Evolutionary conservation across 1,284 basidiomycete genomes (phyloP), one percentile per base, ranked within the genome.

Genomic region (Coriolopsis trogii): DNA sequence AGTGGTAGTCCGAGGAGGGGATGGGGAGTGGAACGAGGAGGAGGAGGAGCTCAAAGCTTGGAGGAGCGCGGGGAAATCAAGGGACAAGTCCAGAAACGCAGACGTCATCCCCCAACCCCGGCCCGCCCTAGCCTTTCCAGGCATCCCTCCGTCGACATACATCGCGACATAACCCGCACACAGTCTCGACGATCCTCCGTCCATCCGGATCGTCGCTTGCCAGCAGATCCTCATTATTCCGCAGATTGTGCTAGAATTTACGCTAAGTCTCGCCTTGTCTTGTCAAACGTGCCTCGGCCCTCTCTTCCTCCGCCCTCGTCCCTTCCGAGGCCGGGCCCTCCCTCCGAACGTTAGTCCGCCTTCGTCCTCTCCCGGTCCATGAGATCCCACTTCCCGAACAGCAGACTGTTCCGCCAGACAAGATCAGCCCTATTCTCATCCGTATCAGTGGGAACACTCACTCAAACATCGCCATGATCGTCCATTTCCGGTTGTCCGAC

Each of bases 401-500:
- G 53, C 9, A 76, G 62, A 54, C 79, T 81, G 46, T 37, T 43
- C 38, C 37, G 29, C 10, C 7, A 24, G 15, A n/a, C 40, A 40
- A 16, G 51, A 55, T 37, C 48, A 49, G 53, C 45, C 59, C 47
- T 23, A 30, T 29, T 26, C 6, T 21, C 26, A 43, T 26, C 18
- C 23, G 38, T 36, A 26, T 16, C 24, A 30, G 43, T 26, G 41
- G 43, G 25, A 55, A 37, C 16, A 84, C 89, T 58, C 62, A 91
- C 89, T 93, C 90, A 63, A 93, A 93, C 9, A 83, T 67, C 12
- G 92, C 90, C 87, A 95, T 91, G 64, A 88, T 95, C 3, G 93
- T 95, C 94, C 94, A 96, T 70, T 94, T 95, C 55, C 93, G 83
- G 73, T 93, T 94, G 70, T 93, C 91, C 2, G 86, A 79, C 67